Evolutionary conservation across 768 basidiomycete species (phyloP).

Genomic region (Boletus edulis): DNA sequence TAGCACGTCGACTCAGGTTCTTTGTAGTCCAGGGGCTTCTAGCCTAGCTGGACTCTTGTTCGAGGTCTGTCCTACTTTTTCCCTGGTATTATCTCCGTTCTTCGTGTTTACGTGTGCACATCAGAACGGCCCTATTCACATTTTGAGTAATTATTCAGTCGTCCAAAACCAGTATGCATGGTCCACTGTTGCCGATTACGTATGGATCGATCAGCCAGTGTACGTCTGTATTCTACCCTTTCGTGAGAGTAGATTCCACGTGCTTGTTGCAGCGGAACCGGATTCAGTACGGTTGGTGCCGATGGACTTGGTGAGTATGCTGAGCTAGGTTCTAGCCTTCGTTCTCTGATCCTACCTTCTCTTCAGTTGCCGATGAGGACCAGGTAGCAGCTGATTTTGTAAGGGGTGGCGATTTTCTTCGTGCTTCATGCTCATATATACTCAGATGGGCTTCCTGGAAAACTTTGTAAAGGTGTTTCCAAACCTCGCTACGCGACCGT

Average conservation of each 20-base stretch:
- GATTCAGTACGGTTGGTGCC: slow-evolving; percentile 57
- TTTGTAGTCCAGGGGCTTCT: slow-evolving; percentile 58
- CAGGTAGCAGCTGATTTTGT: slow-evolving; percentile 52
- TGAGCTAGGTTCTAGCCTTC: background rate
- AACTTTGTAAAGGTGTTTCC: slow-evolving; percentile 77
- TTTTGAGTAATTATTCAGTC: background rate
- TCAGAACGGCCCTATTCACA: background rate
- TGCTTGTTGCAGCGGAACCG: background rate
- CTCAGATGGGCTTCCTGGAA: slow-evolving; percentile 63
- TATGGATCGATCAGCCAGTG: background rate
- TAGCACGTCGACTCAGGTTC: background rate
- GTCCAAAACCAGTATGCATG: background rate
- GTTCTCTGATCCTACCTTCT: background rate
- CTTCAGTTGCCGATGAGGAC: slow-evolving; percentile 56
- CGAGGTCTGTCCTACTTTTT: background rate
- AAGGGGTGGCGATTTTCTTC: slow-evolving; percentile 15
- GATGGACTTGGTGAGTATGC: slow-evolving; percentile 50
- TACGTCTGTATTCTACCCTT: background rate
- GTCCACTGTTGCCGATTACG: background rate
- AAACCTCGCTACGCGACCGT: slow-evolving; percentile 57
- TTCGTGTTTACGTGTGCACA: background rate
- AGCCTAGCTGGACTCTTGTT: slow-evolving; percentile 60
- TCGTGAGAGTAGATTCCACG: no score
- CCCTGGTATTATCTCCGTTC: background rate
- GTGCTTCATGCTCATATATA: background rate